These are phyloP conservation scores for Elongisporangium prolatum DNA, from an alignment of 352 stramenopile genomes.

Conservation along the genomic window DNA sequence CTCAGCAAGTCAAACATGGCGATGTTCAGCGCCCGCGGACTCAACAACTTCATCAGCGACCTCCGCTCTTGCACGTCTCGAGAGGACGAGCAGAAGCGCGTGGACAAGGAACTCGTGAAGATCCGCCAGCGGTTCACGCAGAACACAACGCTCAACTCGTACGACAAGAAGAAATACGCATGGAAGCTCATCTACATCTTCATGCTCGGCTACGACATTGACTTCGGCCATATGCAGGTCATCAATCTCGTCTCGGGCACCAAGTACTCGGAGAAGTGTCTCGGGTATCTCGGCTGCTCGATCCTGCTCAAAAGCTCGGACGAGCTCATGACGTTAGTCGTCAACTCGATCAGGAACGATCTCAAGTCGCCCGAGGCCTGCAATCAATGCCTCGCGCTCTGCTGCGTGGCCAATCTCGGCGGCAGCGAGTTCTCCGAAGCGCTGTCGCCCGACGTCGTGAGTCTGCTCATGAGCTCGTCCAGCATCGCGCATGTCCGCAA, in stretches of 20 bases:
- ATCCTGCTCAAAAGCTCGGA: conserved; percentile 92
- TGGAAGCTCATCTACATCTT: conserved; percentile 99
- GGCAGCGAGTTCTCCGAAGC: conserved; percentile 93
- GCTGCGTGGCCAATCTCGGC: conserved; percentile 94
- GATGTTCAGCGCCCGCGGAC: conserved; percentile 71
- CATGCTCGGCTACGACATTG: conserved; percentile 98
- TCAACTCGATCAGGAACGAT: conserved; percentile 97
- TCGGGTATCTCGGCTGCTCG: conserved; percentile 96
- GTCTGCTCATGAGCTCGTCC: conserved; percentile 88
- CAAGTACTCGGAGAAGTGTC: conserved; percentile 93
- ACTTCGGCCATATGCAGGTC: conserved; percentile 98
- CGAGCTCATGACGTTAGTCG: conserved; percentile 88
- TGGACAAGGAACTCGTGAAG: conserved; percentile 98
- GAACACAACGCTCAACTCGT: conserved; percentile 82
- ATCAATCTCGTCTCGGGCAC: conserved; percentile 92
- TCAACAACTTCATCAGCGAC: conserved; percentile 87
- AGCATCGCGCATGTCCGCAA: conserved; percentile 95
- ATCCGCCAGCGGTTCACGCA: conserved; percentile 97
- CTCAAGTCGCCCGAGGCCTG: conserved; percentile 83
- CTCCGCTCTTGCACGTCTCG: conserved; percentile 68
- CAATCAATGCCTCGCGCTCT: conserved; percentile 94
- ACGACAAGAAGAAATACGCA: conserved; percentile 99
- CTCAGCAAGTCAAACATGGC: conserved; percentile 32
- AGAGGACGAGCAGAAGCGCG: conserved; percentile 93
- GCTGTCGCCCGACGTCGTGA: conserved; percentile 91